Evolutionary conservation across 2,329 filamentous ascomycete species (phyloP), one percentile per base, ranked within the genome.

Genomic region (Pseudogymnoascus sp.): DNA sequence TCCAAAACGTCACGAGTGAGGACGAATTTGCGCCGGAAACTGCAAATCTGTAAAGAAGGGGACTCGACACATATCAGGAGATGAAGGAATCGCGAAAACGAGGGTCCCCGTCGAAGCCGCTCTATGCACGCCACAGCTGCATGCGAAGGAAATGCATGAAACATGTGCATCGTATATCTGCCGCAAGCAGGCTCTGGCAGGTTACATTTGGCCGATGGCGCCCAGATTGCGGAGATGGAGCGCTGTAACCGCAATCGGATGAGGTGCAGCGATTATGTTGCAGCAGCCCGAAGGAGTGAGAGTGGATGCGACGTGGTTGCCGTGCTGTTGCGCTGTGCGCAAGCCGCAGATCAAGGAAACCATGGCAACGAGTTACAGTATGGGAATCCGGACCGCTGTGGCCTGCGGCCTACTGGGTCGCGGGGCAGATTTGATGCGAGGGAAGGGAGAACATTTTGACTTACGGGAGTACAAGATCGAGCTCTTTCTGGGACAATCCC

Each of bases 71-170:
- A 54, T 54, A 54, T 54, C 47, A 54, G 47, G 47, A 54, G 47
- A 54, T n/a, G 2, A 12, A 4, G 18, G 3, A n/a, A 50, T 50
- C 43, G 25, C 28, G 25, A 18, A 54, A 30, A 6, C 7, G 11
- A 54, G 28, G 47, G 47, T 30, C 16, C 43, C 43, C 47, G 6
- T 54, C 25, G n/a, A 54, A 30, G 43, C 47, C 16, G 28, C 28
- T 28, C 47, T 33, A 54, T 54, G 47, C 47, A 54, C 28, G 47
- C 47, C 47, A 54, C 28, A 20, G 47, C 47, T 54, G 47, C 47
- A 54, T 54, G 47, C 47, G 47, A 54, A 54, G 47, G n/a, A 54
- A 54, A 54, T 54, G 47, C 47, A 54, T 54, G 47, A 54, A 54
- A 54, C 47, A 54, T 54, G 47, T 35, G 28, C 47, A 54, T 54